phyloP scores from a whole-genome alignment of 2,329 filamentous ascomycete genomes.

The Didymella pinodella region DNA sequence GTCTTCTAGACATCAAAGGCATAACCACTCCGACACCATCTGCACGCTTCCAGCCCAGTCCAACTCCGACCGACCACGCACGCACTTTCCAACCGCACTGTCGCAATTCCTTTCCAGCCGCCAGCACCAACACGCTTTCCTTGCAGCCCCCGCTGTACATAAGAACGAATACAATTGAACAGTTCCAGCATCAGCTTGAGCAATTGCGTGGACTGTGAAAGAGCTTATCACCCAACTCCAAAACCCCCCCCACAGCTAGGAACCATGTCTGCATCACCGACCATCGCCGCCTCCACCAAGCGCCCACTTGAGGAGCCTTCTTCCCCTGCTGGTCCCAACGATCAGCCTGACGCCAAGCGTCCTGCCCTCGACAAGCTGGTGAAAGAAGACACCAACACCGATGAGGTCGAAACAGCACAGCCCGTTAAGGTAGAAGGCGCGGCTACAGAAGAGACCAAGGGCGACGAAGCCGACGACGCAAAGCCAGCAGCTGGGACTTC shows the following conservation, averaged over 20 bases:
- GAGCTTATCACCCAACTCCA: slow-evolving; percentile 31
- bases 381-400: slow-evolving; percentile 66
- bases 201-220: slow-evolving; percentile 43
- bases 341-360: slow-evolving; percentile 96
- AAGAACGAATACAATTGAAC: slow-evolving; percentile 59
- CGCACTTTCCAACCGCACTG: slow-evolving; percentile 38
- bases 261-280: slow-evolving; percentile 58
- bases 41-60: slow-evolving; percentile 45
- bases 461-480: slow-evolving; percentile 35
- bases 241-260: slow-evolving; percentile 36
- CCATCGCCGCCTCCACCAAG: slow-evolving; percentile 72
- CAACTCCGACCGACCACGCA: slow-evolving; percentile 46
- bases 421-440: slow-evolving; percentile 48
- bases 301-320: slow-evolving; percentile 96
- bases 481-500: slow-evolving; percentile 35
- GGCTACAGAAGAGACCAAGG: slow-evolving; percentile 44
- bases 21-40: slow-evolving; percentile 42
- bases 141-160: slow-evolving; percentile 80
- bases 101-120: slow-evolving; percentile 43
- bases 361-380: slow-evolving; percentile 92
- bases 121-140: slow-evolving; percentile 89
- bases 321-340: slow-evolving; percentile 87
- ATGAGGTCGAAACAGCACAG: slow-evolving; percentile 57
- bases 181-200: slow-evolving; percentile 41
- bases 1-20: slow-evolving; percentile 39